A percentile compares a stretch with the other conserved stretches of the same genome.
Evolutionary conservation across 768 basidiomycete genomes (phyloP).

Genomic region (Suillus variegatus): DNA sequence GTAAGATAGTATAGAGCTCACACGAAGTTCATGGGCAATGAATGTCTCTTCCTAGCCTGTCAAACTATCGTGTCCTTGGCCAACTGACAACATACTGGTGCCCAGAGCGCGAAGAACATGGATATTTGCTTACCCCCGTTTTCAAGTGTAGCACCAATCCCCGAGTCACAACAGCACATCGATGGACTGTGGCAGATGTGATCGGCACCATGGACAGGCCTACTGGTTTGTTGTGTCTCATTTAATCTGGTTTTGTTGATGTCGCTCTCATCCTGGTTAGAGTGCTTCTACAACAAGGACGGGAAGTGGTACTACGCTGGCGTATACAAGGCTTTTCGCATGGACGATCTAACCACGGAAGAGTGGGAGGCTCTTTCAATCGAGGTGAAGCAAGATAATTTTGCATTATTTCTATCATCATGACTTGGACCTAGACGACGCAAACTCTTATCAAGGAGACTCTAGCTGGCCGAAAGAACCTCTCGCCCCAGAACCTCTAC

Average conservation of each 20-base stretch:
- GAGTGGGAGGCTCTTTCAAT: constrained; percentile 69
- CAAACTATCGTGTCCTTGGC: constrained; percentile 68
- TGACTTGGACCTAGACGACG: constrained; percentile 47
- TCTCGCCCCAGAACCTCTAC: constrained; percentile 76
- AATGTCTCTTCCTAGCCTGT: constrained; percentile 43
- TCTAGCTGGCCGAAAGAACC: constrained; percentile 67
- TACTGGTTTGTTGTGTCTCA: constrained; percentile 47
- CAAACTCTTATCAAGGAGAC: constrained; percentile 74
- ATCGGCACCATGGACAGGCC: constrained; percentile 58
- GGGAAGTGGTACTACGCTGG: constrained; percentile 86
- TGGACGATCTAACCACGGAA: constrained; percentile 63
- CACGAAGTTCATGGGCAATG: constrained; percentile 6
- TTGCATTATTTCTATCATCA: not conserved
- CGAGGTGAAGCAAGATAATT: constrained; percentile 47
- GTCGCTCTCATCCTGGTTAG: constrained; percentile 35
- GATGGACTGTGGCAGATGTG: constrained; percentile 69
- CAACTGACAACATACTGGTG: constrained; percentile 76
- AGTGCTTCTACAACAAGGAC: constrained; percentile 82
- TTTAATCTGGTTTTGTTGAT: not conserved
- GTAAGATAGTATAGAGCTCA: constrained; percentile 39
- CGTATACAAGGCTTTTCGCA: constrained; percentile 65
- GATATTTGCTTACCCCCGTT: constrained; percentile 69
- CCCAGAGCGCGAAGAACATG: constrained; percentile 80
- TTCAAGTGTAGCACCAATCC: constrained; percentile 84
- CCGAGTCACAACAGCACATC: constrained; percentile 72